phyloP scores from a whole-genome alignment of 2,329 filamentous ascomycete genomes.

The Trichoderma sp. region DNA sequence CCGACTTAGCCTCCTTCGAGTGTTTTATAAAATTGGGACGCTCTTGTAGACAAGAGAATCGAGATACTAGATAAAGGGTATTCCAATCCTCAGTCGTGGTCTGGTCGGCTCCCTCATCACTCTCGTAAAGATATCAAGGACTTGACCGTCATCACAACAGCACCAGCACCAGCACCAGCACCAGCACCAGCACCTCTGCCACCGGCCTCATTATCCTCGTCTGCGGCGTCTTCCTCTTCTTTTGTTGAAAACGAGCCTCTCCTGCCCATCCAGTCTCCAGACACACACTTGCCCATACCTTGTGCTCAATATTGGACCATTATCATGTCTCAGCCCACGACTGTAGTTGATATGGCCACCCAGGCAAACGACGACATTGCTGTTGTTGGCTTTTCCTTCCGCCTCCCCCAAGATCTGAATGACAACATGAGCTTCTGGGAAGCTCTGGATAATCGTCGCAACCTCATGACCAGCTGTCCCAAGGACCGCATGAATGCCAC shows the following conservation, averaged over 20 bases:
- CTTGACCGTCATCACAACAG: background rate
- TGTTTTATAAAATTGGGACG: conserved; percentile 9
- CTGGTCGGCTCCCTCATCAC: background rate
- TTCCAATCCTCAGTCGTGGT: background rate
- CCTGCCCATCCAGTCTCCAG: no score
- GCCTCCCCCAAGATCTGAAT: conserved; percentile 42
- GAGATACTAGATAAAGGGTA: conserved; percentile 2
- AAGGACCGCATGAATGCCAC: conserved; percentile 37
- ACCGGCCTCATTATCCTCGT: background rate
- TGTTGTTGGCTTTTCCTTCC: conserved; percentile 44
- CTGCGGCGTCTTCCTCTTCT: background rate
- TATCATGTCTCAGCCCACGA: background rate
- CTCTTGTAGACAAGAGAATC: background rate
- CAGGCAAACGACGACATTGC: conserved; percentile 33
- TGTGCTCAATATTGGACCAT: background rate
- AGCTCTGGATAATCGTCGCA: conserved; percentile 37
- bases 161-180: background rate
- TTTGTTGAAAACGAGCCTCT: background rate
- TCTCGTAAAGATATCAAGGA: background rate
- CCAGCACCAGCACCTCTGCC: background rate
- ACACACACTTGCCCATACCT: no score
- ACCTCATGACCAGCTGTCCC: conserved; percentile 41
- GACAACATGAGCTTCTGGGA: conserved; percentile 42
- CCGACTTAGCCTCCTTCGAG: background rate
- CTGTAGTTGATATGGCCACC: background rate